Evolutionary conservation across 192 early-diverging fungal genomes (phyloP).

Genomic region (Entomortierella lignicola): DNA sequence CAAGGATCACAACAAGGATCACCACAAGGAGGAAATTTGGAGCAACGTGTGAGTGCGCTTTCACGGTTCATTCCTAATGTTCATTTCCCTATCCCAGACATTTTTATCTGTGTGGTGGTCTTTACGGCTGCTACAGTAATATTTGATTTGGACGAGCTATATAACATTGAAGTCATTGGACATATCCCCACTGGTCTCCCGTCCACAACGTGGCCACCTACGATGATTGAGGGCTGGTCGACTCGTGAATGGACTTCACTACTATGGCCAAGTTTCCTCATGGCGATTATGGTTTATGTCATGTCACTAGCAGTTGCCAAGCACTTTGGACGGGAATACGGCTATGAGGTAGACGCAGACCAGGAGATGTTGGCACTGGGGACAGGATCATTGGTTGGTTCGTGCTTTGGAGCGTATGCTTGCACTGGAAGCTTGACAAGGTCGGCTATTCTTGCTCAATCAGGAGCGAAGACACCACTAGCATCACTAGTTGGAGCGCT

Average conservation of each 20-base stretch:
- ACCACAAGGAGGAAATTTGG: background rate
- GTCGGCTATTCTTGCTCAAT: slow-evolving; percentile 42
- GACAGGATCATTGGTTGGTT: slow-evolving; percentile 37
- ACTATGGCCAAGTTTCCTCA: slow-evolving; percentile 43
- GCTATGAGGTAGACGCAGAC: slow-evolving; percentile 50
- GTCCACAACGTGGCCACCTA: slow-evolving; percentile 19
- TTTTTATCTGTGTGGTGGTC: slow-evolving; percentile 46
- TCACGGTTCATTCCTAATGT: slow-evolving; percentile 20
- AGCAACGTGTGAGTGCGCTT: background rate
- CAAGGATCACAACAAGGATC: background rate
- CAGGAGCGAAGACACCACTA: slow-evolving; percentile 37
- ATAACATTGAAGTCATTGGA: slow-evolving; percentile 43
- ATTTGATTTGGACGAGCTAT: slow-evolving; percentile 36
- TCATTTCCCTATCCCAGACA: slow-evolving; percentile 51
- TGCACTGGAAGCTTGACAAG: slow-evolving; percentile 46
- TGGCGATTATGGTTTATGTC: slow-evolving; percentile 53
- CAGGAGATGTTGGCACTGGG: slow-evolving; percentile 56
- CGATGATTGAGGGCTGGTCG: slow-evolving; percentile 13
- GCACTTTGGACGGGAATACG: slow-evolving; percentile 41
- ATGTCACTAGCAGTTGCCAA: slow-evolving; percentile 54
- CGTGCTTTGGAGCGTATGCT: slow-evolving; percentile 48
- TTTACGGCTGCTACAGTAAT: slow-evolving; percentile 42
- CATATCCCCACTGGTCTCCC: slow-evolving; percentile 50
- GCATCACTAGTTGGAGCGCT: slow-evolving; percentile 35
- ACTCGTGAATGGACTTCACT: slow-evolving; percentile 7